A percentile compares a stretch with the other conserved stretches of the same genome.
phyloP scores from a whole-genome alignment of 345 rosid species.

The Luvunga scandens region DNA sequence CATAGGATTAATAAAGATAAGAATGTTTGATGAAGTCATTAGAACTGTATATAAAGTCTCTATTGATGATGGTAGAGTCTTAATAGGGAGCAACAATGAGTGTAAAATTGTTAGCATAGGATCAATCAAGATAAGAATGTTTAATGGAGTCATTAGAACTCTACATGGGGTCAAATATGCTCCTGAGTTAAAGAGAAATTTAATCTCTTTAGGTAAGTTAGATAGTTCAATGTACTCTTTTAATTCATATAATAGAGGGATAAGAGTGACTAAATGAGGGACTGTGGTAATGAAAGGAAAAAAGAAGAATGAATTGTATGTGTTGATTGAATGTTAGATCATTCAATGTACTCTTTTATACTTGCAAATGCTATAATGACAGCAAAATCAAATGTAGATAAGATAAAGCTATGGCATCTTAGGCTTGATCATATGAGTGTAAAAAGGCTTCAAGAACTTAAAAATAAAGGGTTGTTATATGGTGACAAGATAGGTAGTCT shows the following conservation, averaged over 20 bases:
- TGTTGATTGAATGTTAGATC: not conserved
- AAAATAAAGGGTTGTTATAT: not conserved
- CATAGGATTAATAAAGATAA: fast-evolving
- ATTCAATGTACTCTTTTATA: not conserved
- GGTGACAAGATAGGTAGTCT: not conserved
- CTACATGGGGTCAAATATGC: not conserved
- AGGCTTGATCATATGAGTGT: not conserved
- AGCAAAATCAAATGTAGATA: not conserved
- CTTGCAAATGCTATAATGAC: not conserved
- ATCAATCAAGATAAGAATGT: not conserved
- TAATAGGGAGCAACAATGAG: too few relatives aligned
- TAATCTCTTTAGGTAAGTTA: not conserved
- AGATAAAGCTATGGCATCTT: not conserved
- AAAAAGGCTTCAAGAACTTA: not conserved
- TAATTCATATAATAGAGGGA: not conserved
- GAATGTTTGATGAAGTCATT: not conserved
- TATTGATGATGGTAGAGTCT: too few relatives aligned
- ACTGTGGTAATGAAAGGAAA: not conserved
- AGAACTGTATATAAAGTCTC: too few relatives aligned
- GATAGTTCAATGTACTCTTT: not conserved
- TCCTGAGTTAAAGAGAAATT: not conserved
- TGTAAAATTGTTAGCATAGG: too few relatives aligned
- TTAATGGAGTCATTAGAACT: not conserved
- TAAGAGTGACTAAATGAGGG: not conserved
- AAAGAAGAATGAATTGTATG: not conserved